These are phyloP conservation scores for Endocalyx cinctus DNA, from an alignment of 2,329 filamentous ascomycete genomes.

Conservation along the genomic window DNA sequence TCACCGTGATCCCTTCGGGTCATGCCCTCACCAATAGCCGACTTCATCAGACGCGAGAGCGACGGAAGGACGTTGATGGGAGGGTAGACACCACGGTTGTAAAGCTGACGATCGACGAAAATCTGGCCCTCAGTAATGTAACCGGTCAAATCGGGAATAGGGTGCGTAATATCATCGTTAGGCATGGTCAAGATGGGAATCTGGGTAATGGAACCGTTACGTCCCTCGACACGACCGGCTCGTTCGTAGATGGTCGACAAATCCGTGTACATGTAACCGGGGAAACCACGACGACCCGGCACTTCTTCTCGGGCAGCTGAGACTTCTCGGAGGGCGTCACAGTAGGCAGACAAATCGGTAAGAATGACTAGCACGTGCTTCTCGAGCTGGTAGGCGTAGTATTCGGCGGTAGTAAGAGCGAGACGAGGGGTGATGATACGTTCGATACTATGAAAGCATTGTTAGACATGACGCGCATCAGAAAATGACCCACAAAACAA, in stretches of 20 bases:
- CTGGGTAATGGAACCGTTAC: constrained; percentile 98
- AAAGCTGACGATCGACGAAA: constrained; percentile 86
- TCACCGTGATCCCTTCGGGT: constrained; percentile 96
- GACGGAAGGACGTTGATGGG: constrained; percentile 98
- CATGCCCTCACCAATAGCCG: constrained; percentile 94
- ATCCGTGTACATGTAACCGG: constrained; percentile 99
- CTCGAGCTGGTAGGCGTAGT: constrained; percentile 99
- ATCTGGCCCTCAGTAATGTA: constrained; percentile 99
- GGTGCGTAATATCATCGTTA: constrained; percentile 99
- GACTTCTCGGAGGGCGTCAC: constrained; percentile 96
- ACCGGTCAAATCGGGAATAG: constrained; percentile 96
- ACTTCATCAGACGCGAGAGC: constrained; percentile 99
- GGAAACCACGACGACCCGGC: constrained; percentile 97
- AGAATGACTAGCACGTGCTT: constrained; percentile 99
- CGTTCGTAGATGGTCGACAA: constrained; percentile 99
- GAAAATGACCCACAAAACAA: not conserved
- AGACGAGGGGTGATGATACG: constrained; percentile 99
- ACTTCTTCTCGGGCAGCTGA: constrained; percentile 98
- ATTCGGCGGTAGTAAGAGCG: constrained; percentile 95
- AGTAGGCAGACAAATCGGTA: constrained; percentile 96
- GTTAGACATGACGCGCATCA: constrained; percentile 12
- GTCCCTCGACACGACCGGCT: constrained; percentile 92
- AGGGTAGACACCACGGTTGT: constrained; percentile 97
- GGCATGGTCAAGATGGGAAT: constrained; percentile 99
- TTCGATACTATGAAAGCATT: constrained; percentile 66